Evolutionary conservation across 176 grass and related monocot species (phyloP).

Genomic region (Elymus sibiricus): DNA sequence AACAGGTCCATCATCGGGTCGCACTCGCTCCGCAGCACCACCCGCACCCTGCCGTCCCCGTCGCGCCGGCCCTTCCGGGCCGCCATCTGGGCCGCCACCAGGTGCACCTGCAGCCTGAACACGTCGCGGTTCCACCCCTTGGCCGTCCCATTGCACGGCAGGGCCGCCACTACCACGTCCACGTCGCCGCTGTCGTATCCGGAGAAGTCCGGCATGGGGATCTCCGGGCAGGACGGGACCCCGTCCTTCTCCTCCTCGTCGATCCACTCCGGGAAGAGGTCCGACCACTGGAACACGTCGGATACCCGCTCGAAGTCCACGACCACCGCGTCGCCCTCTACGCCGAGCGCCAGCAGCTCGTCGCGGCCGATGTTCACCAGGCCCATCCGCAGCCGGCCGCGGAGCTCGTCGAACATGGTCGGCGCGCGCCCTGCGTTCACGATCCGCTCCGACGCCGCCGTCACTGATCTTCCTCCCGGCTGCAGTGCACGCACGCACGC

Average conservation of each 20-base stretch:
- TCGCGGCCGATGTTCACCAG: slow-evolving; percentile 68
- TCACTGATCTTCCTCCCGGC: too few species aligned
- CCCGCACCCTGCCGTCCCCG: slow-evolving; percentile 29
- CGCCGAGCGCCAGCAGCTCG: slow-evolving; percentile 42
- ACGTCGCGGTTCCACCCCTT: slow-evolving; percentile 68
- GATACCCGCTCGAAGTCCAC: slow-evolving; percentile 60
- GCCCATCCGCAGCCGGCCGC: slow-evolving; percentile 40
- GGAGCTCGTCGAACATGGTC: slow-evolving; percentile 56
- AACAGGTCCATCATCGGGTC: slow-evolving; percentile 95
- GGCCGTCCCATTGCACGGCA: slow-evolving; percentile 55
- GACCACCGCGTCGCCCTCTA: slow-evolving; percentile 36
- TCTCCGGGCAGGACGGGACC: slow-evolving; percentile 47
- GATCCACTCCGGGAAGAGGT: slow-evolving; percentile 92
- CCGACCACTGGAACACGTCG: slow-evolving; percentile 52
- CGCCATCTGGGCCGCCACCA: slow-evolving; percentile 54
- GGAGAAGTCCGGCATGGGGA: slow-evolving; percentile 75
- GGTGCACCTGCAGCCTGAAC: slow-evolving; percentile 81
- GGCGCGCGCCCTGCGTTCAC: slow-evolving; percentile 42
- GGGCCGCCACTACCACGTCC: slow-evolving; percentile 61
- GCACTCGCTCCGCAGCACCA: slow-evolving; percentile 65
- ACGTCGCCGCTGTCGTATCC: slow-evolving; percentile 18
- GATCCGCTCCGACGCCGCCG: slow-evolving; percentile 39
- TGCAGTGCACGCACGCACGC: too few species aligned
- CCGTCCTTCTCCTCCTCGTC: slow-evolving; percentile 76
- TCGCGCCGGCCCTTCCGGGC: slow-evolving; percentile 35